A percentile compares a stretch with the other conserved stretches of the same genome.
phyloP scores from a whole-genome alignment of 1,284 basidiomycete genomes.

The Puccinia horiana region DNA sequence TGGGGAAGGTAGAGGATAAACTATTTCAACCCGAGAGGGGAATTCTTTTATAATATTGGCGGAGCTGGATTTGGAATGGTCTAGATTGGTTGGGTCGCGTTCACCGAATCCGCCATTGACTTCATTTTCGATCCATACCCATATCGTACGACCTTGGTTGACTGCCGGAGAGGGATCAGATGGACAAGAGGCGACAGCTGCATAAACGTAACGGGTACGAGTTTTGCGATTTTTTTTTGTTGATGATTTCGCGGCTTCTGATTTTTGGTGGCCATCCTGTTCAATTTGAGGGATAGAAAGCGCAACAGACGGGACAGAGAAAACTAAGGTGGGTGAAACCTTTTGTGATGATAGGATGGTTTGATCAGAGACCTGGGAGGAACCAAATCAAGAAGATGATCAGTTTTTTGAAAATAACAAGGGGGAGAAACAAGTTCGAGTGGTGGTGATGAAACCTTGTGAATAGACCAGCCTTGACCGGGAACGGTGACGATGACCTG shows the following conservation, averaged over 20 bases:
- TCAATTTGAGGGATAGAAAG: constrained; percentile 17
- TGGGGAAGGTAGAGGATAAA: constrained; percentile 18
- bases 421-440: neutral
- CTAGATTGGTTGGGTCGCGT: constrained; percentile 13
- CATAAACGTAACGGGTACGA: constrained; percentile 32
- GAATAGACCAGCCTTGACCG: constrained; percentile 43
- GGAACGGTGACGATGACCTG: constrained; percentile 38
- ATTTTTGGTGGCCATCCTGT: neutral
- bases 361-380: constrained; percentile 33
- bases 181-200: constrained; percentile 26
- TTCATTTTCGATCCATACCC: constrained; percentile 42
- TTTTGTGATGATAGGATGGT: constrained; percentile 34
- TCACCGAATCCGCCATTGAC: constrained; percentile 37
- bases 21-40: constrained; percentile 24
- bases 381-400: neutral
- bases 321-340: constrained; percentile 32
- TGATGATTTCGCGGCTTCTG: constrained; percentile 2
- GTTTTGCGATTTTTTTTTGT: constrained; percentile 13
- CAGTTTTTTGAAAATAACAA: neutral
- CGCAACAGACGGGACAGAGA: constrained; percentile 24
- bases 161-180: constrained; percentile 33
- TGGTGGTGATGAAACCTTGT: constrained; percentile 11
- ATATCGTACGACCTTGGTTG: constrained; percentile 35
- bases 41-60: constrained; percentile 42
- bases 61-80: constrained; percentile 9